Conservation (phyloP, 495 filamentous ascomycete species). For the Xylona heveae region DNA sequence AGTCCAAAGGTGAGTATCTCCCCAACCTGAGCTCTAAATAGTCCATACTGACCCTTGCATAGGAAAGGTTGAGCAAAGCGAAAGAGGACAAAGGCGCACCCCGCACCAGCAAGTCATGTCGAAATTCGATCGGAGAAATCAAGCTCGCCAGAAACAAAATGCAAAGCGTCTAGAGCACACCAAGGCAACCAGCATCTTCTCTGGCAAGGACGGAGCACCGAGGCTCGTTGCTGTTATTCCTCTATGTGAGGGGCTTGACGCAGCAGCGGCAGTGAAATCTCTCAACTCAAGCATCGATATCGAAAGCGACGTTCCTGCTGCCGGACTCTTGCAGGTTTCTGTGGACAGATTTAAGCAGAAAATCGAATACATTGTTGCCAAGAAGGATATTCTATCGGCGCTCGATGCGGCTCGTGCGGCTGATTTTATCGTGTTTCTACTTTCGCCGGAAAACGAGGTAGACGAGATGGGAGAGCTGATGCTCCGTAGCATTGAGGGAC, state of each 20-base stretch:
- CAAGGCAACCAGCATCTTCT: conserved; percentile 56
- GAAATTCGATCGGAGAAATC: conserved; percentile 83
- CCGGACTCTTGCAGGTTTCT: conserved; percentile 36
- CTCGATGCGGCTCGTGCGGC: conserved; percentile 75
- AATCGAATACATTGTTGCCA: conserved; percentile 57
- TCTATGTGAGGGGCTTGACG: conserved; percentile 48
- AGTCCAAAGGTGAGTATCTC: conserved; percentile 45
- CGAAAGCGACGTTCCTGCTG: conserved; percentile 35
- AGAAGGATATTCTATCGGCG: conserved; percentile 45
- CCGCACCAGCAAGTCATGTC: conserved; percentile 93
- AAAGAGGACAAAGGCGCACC: conserved; percentile 53
- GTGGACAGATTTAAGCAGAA: conserved; percentile 88
- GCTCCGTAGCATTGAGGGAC: conserved; percentile 67
- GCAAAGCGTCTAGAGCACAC: conserved; percentile 62
- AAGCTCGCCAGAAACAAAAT: conserved; percentile 67
- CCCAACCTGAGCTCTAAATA: not conserved
- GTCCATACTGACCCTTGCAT: conserved; percentile 1
- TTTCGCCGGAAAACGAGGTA: conserved; percentile 65
- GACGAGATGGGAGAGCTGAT: conserved; percentile 64
- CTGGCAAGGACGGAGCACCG: conserved; percentile 66
- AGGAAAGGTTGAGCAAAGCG: conserved; percentile 38
- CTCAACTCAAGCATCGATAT: conserved; percentile 66
- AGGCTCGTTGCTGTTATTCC: conserved; percentile 84
- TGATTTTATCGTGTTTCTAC: conserved; percentile 69
- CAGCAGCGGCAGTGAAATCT: conserved; percentile 36